Conservation (phyloP, 495 filamentous ascomycete species). For the Pyrenula massariospora region DNA sequence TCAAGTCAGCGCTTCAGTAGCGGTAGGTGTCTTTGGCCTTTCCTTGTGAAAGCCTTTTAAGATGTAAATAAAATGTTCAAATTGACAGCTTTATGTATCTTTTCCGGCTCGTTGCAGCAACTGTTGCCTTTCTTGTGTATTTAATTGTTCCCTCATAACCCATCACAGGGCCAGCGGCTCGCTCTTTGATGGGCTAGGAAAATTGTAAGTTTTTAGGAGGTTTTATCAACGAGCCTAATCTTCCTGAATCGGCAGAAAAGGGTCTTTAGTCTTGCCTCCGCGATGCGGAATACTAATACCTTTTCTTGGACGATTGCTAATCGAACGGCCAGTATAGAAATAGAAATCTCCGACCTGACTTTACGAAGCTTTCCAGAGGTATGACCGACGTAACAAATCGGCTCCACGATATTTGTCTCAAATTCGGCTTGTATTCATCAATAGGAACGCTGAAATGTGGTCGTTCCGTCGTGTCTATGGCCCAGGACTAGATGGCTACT, state of each 20-base stretch:
- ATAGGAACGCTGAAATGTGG: constrained; percentile 35
- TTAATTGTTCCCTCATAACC: not conserved
- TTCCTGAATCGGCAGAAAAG: constrained; percentile 30
- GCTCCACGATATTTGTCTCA: constrained; percentile 30
- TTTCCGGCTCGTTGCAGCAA: not conserved
- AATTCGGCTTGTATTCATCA: constrained; percentile 39
- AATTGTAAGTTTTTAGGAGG: constrained; percentile 49
- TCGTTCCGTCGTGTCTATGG: constrained; percentile 35
- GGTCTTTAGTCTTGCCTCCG: constrained; percentile 37
- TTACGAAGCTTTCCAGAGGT: constrained; percentile 32
- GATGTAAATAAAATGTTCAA: too few species aligned
- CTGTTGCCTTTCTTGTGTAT: not conserved
- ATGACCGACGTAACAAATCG: constrained; percentile 31
- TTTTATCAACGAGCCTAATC: constrained; percentile 32
- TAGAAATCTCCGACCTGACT: constrained; percentile 26
- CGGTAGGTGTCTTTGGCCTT: too few species aligned
- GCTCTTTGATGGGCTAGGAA: constrained; percentile 31
- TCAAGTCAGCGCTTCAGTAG: too few species aligned
- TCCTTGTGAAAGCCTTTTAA: too few species aligned
- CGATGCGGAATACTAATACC: constrained; percentile 44
- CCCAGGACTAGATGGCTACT: constrained; percentile 50
- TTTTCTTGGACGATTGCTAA: constrained; percentile 42
- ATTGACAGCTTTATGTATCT: constrained; percentile 1
- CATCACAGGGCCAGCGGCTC: constrained; percentile 26
- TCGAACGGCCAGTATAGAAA: constrained; percentile 27